Conservation (phyloP, 2,329 filamentous ascomycete species). For the Diaporthe nobilis region DNA sequence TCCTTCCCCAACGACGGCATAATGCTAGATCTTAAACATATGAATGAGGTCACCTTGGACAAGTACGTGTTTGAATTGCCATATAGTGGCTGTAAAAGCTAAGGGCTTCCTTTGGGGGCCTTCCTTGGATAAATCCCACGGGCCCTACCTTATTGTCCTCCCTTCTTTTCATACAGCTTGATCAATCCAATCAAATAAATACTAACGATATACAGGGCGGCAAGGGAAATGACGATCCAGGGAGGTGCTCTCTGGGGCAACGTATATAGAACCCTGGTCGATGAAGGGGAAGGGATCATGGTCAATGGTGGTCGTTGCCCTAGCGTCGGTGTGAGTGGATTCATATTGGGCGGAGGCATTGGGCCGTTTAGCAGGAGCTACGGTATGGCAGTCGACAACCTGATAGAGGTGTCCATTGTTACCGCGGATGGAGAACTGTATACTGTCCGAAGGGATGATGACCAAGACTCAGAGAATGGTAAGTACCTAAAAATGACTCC, state of each 20-base stretch:
- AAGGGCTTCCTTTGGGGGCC: too few relatives aligned
- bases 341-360: conserved; percentile 55
- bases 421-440: conserved; percentile 47
- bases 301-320: conserved; percentile 53
- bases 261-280: conserved; percentile 50
- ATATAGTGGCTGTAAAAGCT: too few relatives aligned
- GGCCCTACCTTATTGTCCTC: neutral
- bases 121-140: too few relatives aligned
- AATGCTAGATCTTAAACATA: conserved; percentile 49
- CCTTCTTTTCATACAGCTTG: too few relatives aligned
- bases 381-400: conserved; percentile 54
- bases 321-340: conserved; percentile 56
- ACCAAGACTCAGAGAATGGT: conserved; percentile 44
- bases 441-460: conserved; percentile 43
- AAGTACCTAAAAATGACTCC: neutral
- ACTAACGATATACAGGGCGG: neutral
- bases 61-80: neutral
- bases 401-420: conserved; percentile 53
- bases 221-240: conserved; percentile 44
- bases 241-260: conserved; percentile 51
- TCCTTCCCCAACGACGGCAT: conserved; percentile 49
- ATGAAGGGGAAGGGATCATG: conserved; percentile 42
- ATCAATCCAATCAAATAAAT: too few relatives aligned
- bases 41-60: conserved; percentile 49
- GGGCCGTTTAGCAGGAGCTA: conserved; percentile 52